Conservation (phyloP, 345 rosid genomes). For the Eucalyptus camaldulensis region DNA sequence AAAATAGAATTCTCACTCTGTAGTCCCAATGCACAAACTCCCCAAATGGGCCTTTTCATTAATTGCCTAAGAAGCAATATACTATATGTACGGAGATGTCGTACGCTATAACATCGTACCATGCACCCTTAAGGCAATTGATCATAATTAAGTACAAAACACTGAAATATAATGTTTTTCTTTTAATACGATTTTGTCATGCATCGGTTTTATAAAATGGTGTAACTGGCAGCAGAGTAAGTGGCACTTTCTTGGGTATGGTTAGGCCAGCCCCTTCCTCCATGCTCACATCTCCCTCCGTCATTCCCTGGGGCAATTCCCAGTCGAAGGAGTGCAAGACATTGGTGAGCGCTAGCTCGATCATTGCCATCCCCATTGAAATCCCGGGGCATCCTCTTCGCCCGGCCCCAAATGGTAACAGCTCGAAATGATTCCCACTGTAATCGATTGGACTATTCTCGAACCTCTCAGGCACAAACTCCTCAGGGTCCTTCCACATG, state of each 20-base stretch:
- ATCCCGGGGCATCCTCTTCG: slow-evolving; percentile 25
- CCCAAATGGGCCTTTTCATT: not conserved
- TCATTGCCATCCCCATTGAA: slow-evolving; percentile 2
- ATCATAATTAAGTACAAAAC: not conserved
- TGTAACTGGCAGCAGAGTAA: slow-evolving; percentile 5
- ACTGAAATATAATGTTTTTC: not conserved
- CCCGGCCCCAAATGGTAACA: slow-evolving; percentile 29
- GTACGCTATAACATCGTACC: not conserved
- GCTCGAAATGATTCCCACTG: slow-evolving; percentile 25
- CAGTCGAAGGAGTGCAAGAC: slow-evolving; percentile 27
- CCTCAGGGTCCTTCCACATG: slow-evolving; percentile 28
- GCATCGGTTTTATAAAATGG: not conserved
- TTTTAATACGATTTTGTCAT: not conserved
- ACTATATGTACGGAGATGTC: not conserved
- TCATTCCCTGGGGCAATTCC: slow-evolving; percentile 18
- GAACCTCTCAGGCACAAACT: slow-evolving; percentile 37
- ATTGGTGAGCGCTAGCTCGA: slow-evolving; percentile 25
- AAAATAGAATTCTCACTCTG: not conserved
- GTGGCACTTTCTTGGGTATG: slow-evolving; percentile 6
- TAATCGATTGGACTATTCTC: slow-evolving; percentile 9
- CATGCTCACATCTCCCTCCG: slow-evolving; percentile 11
- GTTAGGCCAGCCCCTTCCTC: slow-evolving; percentile 20
- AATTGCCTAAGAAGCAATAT: not conserved
- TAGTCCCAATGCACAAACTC: not conserved
- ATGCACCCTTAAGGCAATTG: not conserved